These are phyloP conservation scores for Lotmaria passim DNA, from an alignment of 208 protist genomes.

Conservation along the genomic window DNA sequence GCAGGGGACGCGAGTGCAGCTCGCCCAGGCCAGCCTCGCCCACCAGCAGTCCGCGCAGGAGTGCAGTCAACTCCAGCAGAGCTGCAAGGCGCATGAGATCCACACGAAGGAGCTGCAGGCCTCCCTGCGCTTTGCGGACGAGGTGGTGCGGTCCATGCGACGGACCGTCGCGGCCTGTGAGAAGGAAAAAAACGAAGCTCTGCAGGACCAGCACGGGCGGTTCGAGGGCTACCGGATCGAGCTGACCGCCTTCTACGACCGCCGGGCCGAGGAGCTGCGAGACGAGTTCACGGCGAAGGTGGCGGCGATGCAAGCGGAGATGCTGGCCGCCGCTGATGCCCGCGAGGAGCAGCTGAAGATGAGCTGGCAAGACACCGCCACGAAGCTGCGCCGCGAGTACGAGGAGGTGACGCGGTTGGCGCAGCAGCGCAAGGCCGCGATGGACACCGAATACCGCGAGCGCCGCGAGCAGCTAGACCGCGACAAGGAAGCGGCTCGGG, in stretches of 20 bases:
- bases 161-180: conserved; percentile 31
- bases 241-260: conserved; percentile 45
- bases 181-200: conserved; percentile 33
- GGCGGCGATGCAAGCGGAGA: conserved; percentile 30
- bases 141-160: conserved; percentile 38
- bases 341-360: conserved; percentile 49
- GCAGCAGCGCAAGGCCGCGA: conserved; percentile 35
- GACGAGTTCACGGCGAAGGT: conserved; percentile 41
- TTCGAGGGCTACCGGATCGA: conserved; percentile 47
- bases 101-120: conserved; percentile 32
- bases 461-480: conserved; percentile 37
- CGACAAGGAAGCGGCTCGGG: conserved; percentile 47
- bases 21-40: conserved; percentile 12
- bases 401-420: conserved; percentile 34
- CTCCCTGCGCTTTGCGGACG: conserved; percentile 25
- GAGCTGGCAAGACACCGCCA: conserved; percentile 42
- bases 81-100: conserved; percentile 29
- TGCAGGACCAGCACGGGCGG: conserved; percentile 43
- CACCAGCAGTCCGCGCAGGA: conserved; percentile 21
- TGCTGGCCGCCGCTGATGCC: conserved; percentile 40
- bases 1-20: conserved; percentile 25
- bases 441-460: conserved; percentile 51
- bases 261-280: conserved; percentile 36
- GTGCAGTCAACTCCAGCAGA: conserved; percentile 26
- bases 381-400: conserved; percentile 40